phyloP scores from a whole-genome alignment of 371 early-diverging fungal species.

The Dichotomocladium elegans region DNA sequence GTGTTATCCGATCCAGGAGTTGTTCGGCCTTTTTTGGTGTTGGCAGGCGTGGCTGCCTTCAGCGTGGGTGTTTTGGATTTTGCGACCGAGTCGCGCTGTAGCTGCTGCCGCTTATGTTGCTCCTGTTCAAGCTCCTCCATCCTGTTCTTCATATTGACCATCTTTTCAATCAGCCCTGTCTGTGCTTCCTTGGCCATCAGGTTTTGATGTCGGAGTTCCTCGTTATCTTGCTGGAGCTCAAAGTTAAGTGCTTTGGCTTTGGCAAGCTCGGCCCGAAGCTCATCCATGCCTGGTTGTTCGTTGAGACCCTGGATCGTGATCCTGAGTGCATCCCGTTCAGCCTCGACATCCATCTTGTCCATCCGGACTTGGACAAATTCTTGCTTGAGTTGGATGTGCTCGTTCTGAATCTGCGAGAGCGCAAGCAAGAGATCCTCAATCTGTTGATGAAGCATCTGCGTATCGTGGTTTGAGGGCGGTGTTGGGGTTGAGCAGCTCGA shows the following conservation, averaged over 20 bases:
- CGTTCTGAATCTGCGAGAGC: constrained; percentile 53
- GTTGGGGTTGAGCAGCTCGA: too few species aligned
- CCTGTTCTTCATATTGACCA: constrained; percentile 36
- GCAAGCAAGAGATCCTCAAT: constrained; percentile 59
- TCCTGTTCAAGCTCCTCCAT: constrained; percentile 31
- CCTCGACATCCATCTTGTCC: constrained; percentile 58
- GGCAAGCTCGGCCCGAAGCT: constrained; percentile 6
- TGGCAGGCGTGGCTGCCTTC: neutral
- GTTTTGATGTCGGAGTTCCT: constrained; percentile 33
- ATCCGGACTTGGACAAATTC: constrained; percentile 48
- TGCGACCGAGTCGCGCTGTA: neutral
- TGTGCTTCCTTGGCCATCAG: constrained; percentile 43
- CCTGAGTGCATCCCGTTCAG: constrained; percentile 38
- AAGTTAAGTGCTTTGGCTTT: constrained; percentile 20
- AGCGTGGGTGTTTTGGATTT: neutral
- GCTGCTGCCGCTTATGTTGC: constrained; percentile 14
- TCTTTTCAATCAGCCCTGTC: constrained; percentile 31
- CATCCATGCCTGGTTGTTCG: neutral
- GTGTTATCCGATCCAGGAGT: too few species aligned
- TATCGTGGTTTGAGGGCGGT: constrained; percentile 14
- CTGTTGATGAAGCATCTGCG: constrained; percentile 52
- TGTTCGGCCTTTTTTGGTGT: neutral
- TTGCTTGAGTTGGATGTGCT: constrained; percentile 55
- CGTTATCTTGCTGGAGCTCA: constrained; percentile 29
- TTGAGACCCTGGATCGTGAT: constrained; percentile 22